A percentile compares a stretch with the other conserved stretches of the same genome.
phyloP scores from a whole-genome alignment of 2,329 filamentous ascomycete genomes.

The Didymellaceae sp. region DNA sequence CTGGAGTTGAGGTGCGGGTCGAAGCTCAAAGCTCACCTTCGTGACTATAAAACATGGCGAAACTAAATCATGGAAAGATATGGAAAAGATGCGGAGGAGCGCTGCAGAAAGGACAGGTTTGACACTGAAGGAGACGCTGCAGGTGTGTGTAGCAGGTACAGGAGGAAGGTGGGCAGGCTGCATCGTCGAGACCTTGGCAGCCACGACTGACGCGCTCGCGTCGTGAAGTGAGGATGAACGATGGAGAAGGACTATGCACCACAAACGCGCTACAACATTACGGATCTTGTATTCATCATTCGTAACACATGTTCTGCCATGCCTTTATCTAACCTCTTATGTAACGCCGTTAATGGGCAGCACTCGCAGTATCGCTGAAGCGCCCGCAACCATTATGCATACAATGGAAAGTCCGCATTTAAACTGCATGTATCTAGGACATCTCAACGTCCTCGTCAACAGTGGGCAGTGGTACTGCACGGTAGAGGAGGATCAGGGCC shows the following conservation, averaged over 20 bases:
- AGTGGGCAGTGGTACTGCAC: slow-evolving; percentile 71
- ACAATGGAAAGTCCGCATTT: slow-evolving; percentile 1
- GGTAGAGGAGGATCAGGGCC: slow-evolving; percentile 80
- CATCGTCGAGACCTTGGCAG: slow-evolving; percentile 10
- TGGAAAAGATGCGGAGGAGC: slow-evolving; percentile 8
- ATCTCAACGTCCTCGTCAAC: slow-evolving; percentile 56
- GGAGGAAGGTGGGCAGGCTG: neutral
- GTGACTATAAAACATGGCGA: slow-evolving; percentile 90
- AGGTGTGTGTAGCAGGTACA: neutral
- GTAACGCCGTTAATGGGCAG: slow-evolving; percentile 39
- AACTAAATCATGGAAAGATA: slow-evolving; percentile 16
- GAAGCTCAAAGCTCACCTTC: slow-evolving; percentile 69
- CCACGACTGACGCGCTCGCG: slow-evolving; percentile 19
- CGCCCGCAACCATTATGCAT: slow-evolving; percentile 21
- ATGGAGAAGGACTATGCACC: neutral
- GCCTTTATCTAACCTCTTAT: slow-evolving; percentile 34
- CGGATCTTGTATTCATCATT: slow-evolving; percentile 26
- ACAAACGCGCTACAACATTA: neutral
- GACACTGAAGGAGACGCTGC: neutral
- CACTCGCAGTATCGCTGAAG: slow-evolving; percentile 6
- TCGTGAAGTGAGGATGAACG: slow-evolving; percentile 28
- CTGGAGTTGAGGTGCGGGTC: neutral
- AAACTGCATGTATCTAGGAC: slow-evolving; percentile 24
- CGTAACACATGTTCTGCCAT: slow-evolving; percentile 24
- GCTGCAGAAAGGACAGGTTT: slow-evolving; percentile 2